Conservation (phyloP, 2,329 filamentous ascomycete genomes). For the Trichoderma harzianum region DNA sequence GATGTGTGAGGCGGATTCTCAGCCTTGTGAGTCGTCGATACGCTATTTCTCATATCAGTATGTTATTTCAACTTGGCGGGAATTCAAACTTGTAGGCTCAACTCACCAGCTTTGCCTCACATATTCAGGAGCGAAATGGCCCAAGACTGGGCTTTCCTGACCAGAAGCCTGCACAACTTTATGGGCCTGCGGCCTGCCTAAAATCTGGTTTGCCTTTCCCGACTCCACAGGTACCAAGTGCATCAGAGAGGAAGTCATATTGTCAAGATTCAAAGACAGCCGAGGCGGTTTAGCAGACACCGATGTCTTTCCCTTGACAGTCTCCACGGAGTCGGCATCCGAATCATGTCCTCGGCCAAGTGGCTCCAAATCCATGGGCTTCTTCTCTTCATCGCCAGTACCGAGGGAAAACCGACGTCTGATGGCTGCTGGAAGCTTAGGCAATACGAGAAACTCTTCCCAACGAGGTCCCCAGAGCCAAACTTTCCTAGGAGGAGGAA, state of each 20-base stretch:
- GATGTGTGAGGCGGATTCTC: not conserved
- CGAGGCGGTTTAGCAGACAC: constrained; percentile 25
- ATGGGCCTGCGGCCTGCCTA: not conserved
- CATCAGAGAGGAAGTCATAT: constrained; percentile 26
- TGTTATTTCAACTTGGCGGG: not conserved
- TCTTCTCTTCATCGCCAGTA: not conserved
- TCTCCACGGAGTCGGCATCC: constrained; percentile 25
- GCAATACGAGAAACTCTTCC: constrained; percentile 39
- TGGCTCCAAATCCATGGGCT: not conserved
- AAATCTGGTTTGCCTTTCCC: not conserved
- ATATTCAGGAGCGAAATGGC: not conserved
- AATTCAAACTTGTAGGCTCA: not conserved
- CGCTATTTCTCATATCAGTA: not conserved
- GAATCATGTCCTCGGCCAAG: constrained; percentile 11
- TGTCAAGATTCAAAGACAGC: constrained; percentile 33
- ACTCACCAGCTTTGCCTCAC: not conserved
- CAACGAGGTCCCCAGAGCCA: constrained; percentile 36
- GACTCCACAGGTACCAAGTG: constrained; percentile 19
- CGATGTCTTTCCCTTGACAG: constrained; percentile 16
- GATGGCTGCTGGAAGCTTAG: constrained; percentile 30
- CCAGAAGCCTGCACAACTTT: not conserved
- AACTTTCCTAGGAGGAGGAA: constrained; percentile 29
- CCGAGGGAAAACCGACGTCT: constrained; percentile 15
- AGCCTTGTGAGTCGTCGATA: not conserved
- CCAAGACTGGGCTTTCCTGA: not conserved